Evolutionary conservation across 2,329 filamentous ascomycete species (phyloP), one percentile per base, ranked within the genome.

Genomic region (Thielaviopsis euricoi): DNA sequence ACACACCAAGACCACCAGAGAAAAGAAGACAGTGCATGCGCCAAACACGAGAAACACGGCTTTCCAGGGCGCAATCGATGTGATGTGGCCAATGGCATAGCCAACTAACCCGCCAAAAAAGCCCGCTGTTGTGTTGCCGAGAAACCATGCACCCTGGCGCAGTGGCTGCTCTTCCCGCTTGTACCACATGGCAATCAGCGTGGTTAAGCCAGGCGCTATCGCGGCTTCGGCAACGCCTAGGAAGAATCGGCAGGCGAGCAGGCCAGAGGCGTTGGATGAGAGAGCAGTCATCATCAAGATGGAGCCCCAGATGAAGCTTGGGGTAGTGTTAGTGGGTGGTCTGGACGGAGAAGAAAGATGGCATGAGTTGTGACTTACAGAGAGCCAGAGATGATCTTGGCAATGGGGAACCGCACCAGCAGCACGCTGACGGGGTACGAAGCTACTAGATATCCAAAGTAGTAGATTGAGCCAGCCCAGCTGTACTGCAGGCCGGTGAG

Each of bases 11-110:
- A 78, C 77, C 1, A 75, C 66, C 6, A 81, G 66, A 0, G 33
- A 79, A 74, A 78, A 80, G 21, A 70, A 64, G 22, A 74, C 67
- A 22, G 78, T 78, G 59, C 81, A 72, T 62, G 76, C 74, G 1
- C 78, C 74, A 62, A 81, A 80, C 60, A 82, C 79, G 13, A 81
- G 62, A 67, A 80, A 83, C 33, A 81, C 73, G 60, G 78, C 79
- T 72, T 76, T 77, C 77, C 77, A 81, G 23, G 70, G 66, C 0
- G 72, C 68, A 6, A 79, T 69, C 6, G 71, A 69, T 0, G 56
- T 22, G 0, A 62, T 29, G 33, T 65, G 64, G 23, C 64, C 64
- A 49, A 66, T 66, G 19, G 62, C 64, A 37, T 63, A 67, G 21
- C 59, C 64, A 60, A 53, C 40, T 2, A 58, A 29, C 6, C 52